Percentiles rank a stretch among this genome's conserved stretches.
Conservation (phyloP, 2,329 filamentous ascomycete genomes). For the Tolypocladium ovalisporum region DNA sequence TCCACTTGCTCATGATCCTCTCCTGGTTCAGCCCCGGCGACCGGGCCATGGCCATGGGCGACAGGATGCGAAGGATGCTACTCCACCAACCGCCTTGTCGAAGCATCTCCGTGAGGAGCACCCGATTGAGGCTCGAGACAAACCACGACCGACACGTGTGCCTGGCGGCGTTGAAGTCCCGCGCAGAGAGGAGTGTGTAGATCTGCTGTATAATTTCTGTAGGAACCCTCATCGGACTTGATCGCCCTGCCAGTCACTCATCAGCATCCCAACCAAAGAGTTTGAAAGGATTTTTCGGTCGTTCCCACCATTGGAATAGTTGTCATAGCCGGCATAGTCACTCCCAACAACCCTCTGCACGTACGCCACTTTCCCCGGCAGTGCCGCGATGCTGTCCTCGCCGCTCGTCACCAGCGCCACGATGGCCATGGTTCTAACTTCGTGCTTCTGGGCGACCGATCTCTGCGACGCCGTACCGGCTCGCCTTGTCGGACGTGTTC, state of each 20-base stretch:
- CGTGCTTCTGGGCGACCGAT: not conserved
- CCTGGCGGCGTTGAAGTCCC: constrained; percentile 47
- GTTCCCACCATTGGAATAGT: not conserved
- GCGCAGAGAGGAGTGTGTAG: constrained; percentile 19
- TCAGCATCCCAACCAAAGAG: not conserved
- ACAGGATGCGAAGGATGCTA: constrained; percentile 17
- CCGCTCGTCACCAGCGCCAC: constrained; percentile 8
- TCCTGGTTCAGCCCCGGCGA: constrained; percentile 11
- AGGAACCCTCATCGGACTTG: constrained; percentile 17
- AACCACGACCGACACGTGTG: constrained; percentile 51
- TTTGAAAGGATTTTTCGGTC: too few species aligned
- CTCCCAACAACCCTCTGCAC: constrained; percentile 6
- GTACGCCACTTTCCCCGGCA: constrained; percentile 5
- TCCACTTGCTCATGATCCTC: constrained; percentile 27
- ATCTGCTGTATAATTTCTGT: constrained; percentile 27
- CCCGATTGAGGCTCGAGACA: constrained; percentile 39
- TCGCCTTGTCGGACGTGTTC: constrained; percentile 5
- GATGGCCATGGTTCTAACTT: constrained; percentile 6
- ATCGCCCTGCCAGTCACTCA: constrained; percentile 2
- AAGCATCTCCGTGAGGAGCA: constrained; percentile 41
- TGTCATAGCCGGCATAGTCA: not conserved
- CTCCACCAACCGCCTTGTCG: constrained; percentile 43
- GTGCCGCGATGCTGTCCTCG: constrained; percentile 4
- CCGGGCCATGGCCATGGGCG: constrained; percentile 8
- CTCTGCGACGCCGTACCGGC: constrained; percentile 4